Base-by-base conservation (phyloP, 1,284 basidiomycete species). In the Cryptococcus sp. region DNA sequence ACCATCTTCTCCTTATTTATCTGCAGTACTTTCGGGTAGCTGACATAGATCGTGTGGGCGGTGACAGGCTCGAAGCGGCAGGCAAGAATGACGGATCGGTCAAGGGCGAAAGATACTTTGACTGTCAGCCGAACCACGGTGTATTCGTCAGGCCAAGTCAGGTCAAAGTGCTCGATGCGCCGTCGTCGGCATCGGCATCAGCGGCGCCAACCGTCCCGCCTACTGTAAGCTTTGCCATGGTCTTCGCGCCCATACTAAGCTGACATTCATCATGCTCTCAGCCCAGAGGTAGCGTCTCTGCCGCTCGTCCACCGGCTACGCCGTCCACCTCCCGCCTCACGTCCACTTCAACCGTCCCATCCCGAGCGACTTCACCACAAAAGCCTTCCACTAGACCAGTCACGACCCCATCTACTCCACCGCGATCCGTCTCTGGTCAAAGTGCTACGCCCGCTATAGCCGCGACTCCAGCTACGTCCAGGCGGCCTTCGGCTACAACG, bases 61-160 rank as follows among this genome's bases (percentile, higher is more conserved):
- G 42, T 60, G n/a, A 57, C 45, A 72, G 70, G 38, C 49, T 67
- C 51, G 87, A 89, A 65, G 76, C 84, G 4, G 88, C 86, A 47
- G 96, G 96, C 42, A 98, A 98, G 87, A 99, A 99, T 81, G 90
- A 99, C 71, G 96, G 96, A 1, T 85, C 86, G 1, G 90, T 99
- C 0, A 83, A 88, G 50, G 93, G 90, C 27, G 82, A 88, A 57
- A 70, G 80, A 8, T 99, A 99, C 81, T 99, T 99, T 77, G 83
- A 82, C 17, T 95, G 92, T 80, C 83, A 84, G 67, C 82, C 84
- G 53, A 82, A 83, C 40, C 82, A 90, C 77, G 96, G 96, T 47
- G 89, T 98, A 44, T 99, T 99, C 76, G 89, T 98, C 5, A 83
- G 93, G 22, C 87, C 90, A 0, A 89, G 88, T 72, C 91, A 94